Conservation (phyloP, 306 rosid genomes). For the Fragaria vesca region DNA sequence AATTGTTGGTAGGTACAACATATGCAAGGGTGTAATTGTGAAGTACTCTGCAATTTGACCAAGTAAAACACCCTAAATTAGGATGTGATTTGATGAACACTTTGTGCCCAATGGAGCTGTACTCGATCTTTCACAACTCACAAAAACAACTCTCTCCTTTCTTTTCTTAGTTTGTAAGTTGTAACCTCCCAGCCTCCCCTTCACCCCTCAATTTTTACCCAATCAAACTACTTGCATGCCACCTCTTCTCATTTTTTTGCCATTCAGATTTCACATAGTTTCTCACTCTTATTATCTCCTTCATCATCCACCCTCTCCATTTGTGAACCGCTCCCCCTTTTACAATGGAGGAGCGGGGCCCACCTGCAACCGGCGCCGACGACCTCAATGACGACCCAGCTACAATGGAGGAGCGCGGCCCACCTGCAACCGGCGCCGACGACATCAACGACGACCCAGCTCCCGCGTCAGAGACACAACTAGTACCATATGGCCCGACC, state of each 20-base stretch:
- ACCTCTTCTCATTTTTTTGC: slow-evolving; percentile 21
- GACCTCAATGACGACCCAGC: neutral
- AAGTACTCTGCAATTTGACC: too few relatives aligned
- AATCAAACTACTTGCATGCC: slow-evolving; percentile 13
- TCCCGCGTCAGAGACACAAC: slow-evolving; percentile 4
- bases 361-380: neutral
- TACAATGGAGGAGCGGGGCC: slow-evolving; percentile 51
- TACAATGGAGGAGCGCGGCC: slow-evolving; percentile 49
- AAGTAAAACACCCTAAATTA: too few relatives aligned
- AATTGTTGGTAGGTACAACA: too few relatives aligned
- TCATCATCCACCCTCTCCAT: slow-evolving; percentile 10
- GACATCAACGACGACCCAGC: neutral
- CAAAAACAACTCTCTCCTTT: neutral
- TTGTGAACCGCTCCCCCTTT: slow-evolving; percentile 26
- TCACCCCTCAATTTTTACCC: slow-evolving; percentile 18
- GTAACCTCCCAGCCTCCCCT: slow-evolving; percentile 20
- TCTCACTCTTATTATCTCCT: slow-evolving; percentile 5
- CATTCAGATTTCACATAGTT: slow-evolving; percentile 28
- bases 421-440: neutral
- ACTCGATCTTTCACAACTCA: neutral
- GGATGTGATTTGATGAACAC: neutral
- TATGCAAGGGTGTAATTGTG: too few relatives aligned
- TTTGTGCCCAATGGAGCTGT: slow-evolving; percentile 7
- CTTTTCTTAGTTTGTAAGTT: slow-evolving; percentile 21
- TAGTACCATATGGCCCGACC: neutral